Evolutionary conservation across 805 yeast species (phyloP).

Genomic region (Candida ortonii): DNA sequence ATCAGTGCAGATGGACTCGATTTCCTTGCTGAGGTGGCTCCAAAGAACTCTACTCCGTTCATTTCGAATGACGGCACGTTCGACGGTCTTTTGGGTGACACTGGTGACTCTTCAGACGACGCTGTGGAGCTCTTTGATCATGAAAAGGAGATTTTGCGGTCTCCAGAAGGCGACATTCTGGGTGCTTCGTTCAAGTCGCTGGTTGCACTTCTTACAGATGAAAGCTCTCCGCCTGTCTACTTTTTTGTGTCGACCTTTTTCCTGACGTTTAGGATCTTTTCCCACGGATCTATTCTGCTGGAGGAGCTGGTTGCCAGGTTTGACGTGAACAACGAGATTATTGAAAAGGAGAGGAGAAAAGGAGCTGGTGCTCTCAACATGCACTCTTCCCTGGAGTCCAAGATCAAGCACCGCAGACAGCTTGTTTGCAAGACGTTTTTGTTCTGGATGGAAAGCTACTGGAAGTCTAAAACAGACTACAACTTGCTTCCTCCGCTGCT

Average conservation of each 20-base stretch:
- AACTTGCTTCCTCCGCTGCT: slow-evolving; percentile 63
- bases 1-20: slow-evolving; percentile 48
- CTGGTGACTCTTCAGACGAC: slow-evolving; percentile 3
- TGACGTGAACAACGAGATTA: slow-evolving; percentile 44
- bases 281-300: slow-evolving; percentile 62
- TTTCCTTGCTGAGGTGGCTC: slow-evolving; percentile 33
- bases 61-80: slow-evolving; percentile 25
- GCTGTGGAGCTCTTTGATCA: slow-evolving; percentile 13
- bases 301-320: slow-evolving; percentile 67
- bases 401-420: slow-evolving; percentile 59
- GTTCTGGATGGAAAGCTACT: slow-evolving; percentile 87
- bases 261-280: slow-evolving; percentile 70
- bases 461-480: slow-evolving; percentile 67
- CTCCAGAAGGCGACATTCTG: slow-evolving; percentile 48
- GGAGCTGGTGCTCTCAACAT: slow-evolving; percentile 26
- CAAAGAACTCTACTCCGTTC: slow-evolving; percentile 29
- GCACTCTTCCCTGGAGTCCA: slow-evolving; percentile 40
- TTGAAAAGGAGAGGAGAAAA: slow-evolving; percentile 27
- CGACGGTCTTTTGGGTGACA: slow-evolving; percentile 17
- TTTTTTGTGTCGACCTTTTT: slow-evolving; percentile 73
- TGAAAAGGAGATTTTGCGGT: slow-evolving; percentile 49
- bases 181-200: slow-evolving; percentile 75
- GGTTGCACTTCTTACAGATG: slow-evolving; percentile 65
- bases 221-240: slow-evolving; percentile 57
- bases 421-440: slow-evolving; percentile 67